A percentile compares a stretch with the other conserved stretches of the same genome.
Evolutionary conservation across 257 asterid species (phyloP).

Genomic region (Asclepias syriaca): DNA sequence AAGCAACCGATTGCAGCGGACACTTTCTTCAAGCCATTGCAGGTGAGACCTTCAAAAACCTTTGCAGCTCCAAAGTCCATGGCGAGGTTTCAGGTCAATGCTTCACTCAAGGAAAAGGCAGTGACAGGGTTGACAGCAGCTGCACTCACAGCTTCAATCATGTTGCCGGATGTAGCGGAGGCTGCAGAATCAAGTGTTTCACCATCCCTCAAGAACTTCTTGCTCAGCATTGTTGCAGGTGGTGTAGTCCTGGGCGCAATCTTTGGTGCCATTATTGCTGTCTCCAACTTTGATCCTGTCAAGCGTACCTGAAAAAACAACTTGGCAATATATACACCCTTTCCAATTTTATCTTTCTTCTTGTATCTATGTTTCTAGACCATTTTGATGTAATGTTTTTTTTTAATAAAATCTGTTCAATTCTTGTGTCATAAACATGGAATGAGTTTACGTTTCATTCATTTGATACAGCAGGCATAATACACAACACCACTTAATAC

Average conservation of each 20-base stretch:
- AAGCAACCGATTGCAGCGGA: conserved; percentile 30
- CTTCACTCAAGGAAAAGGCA: conserved; percentile 64
- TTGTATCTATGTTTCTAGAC: conserved; percentile 30
- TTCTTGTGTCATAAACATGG: conserved; percentile 14
- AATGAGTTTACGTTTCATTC: not conserved
- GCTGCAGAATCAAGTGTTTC: conserved; percentile 55
- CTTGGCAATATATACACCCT: not conserved
- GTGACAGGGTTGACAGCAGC: conserved; percentile 74
- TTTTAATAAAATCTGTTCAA: conserved; percentile 4
- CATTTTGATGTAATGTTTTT: conserved; percentile 14
- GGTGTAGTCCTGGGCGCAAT: conserved; percentile 63
- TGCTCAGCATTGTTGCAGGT: conserved; percentile 81
- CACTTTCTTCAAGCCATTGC: conserved; percentile 51
- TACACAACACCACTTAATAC: no score
- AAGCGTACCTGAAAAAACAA: conserved; percentile 48
- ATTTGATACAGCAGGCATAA: not conserved
- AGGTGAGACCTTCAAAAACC: conserved; percentile 37
- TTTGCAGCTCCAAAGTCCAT: conserved; percentile 28
- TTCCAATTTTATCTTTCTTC: conserved; percentile 23
- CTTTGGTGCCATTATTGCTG: conserved; percentile 59
- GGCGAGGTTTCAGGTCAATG: conserved; percentile 49
- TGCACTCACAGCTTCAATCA: conserved; percentile 67
- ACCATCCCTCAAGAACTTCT: conserved; percentile 80
- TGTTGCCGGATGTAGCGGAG: conserved; percentile 67
- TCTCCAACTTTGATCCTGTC: conserved; percentile 86